Conservation (phyloP, 2,329 filamentous ascomycete genomes). For the Zymoseptoria crescenta region DNA sequence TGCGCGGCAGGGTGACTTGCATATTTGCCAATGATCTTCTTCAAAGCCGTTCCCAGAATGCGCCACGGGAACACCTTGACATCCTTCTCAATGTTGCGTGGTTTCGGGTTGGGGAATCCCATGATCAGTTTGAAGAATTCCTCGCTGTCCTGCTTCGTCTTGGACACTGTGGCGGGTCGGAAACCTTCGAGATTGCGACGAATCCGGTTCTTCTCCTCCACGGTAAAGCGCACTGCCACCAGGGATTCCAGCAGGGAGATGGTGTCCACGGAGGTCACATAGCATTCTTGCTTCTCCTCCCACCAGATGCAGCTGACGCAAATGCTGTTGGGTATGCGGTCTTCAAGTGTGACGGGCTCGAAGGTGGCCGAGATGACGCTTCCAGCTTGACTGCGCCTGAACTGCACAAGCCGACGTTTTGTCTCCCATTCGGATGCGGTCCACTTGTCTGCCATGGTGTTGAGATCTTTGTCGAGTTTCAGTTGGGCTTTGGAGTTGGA, state of each 20-base stretch:
- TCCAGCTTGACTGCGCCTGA: constrained; percentile 72
- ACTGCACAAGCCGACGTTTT: constrained; percentile 78
- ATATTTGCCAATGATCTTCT: constrained; percentile 99
- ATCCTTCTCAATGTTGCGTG: constrained; percentile 96
- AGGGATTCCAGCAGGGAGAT: constrained; percentile 91
- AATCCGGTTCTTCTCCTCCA: constrained; percentile 98
- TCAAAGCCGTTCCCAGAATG: constrained; percentile 74
- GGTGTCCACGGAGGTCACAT: constrained; percentile 92
- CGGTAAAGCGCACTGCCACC: constrained; percentile 77
- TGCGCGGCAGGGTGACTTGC: constrained; percentile 41
- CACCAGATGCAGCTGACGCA: constrained; percentile 98
- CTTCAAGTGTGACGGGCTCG: constrained; percentile 66
- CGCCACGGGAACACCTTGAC: constrained; percentile 99
- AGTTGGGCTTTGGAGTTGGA: constrained; percentile 65
- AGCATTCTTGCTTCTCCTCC: constrained; percentile 85
- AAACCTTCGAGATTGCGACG: constrained; percentile 92
- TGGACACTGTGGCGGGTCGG: constrained; percentile 85
- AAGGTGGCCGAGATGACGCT: constrained; percentile 77
- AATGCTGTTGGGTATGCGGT: constrained; percentile 74
- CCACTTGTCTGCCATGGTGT: constrained; percentile 78
- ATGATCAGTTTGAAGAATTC: constrained; percentile 99
- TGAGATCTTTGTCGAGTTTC: constrained; percentile 77
- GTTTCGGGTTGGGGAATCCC: constrained; percentile 91
- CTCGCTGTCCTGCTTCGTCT: constrained; percentile 83
- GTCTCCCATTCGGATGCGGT: constrained; percentile 69